phyloP scores from a whole-genome alignment of 176 grass and related monocot species.

The Rhynchospora breviuscula region DNA sequence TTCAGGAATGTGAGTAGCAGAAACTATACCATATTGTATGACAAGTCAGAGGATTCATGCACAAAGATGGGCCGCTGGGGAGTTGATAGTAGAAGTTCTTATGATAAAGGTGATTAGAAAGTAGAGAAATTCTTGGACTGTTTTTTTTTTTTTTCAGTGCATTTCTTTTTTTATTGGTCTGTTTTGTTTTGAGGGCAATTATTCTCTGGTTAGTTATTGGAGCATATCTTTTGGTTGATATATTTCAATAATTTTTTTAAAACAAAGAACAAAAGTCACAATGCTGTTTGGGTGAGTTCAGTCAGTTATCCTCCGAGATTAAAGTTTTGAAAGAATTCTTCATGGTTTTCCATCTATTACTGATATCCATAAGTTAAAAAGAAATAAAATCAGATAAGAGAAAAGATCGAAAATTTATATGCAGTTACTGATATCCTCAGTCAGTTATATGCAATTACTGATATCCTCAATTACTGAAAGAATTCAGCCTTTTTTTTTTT shows the following conservation, averaged over 20 bases:
- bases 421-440: too few relatives aligned
- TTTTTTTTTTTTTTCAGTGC: not conserved
- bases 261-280: not conserved
- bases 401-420: too few relatives aligned
- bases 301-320: too few relatives aligned
- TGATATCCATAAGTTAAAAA: not conserved
- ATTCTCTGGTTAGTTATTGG: slow-evolving; percentile 25
- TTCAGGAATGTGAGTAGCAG: slow-evolving; percentile 42
- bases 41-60: slow-evolving; percentile 26
- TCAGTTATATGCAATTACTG: too few relatives aligned
- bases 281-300: too few relatives aligned
- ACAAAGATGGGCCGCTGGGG: slow-evolving; percentile 8
- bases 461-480: too few relatives aligned
- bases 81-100: not conserved
- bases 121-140: not conserved
- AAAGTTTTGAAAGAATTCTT: not conserved
- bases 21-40: slow-evolving; percentile 18
- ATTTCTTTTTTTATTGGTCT: slow-evolving; percentile 13
- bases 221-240: not conserved
- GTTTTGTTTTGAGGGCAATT: not conserved
- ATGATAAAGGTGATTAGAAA: not conserved
- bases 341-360: not conserved
- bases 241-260: not conserved
- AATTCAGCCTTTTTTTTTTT: too few relatives aligned
- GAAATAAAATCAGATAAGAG: not conserved